These are phyloP conservation scores for Petunia hybrid DNA, from an alignment of 305 asterid species.

Conservation along the genomic window DNA sequence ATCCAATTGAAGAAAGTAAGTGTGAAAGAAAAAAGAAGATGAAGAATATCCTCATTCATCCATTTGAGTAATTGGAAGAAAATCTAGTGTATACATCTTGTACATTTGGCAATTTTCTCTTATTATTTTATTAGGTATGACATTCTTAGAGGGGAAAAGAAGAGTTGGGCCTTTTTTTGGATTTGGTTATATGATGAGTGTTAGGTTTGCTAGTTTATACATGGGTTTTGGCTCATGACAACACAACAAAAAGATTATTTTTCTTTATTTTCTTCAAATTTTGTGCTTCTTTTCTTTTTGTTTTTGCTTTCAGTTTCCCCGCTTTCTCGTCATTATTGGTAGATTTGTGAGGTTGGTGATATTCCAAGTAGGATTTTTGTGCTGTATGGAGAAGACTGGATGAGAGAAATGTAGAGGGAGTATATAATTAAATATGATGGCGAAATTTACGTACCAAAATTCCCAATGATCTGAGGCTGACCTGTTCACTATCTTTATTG, in stretches of 20 bases:
- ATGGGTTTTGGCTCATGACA: slow-evolving; percentile 23
- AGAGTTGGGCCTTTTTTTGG: slow-evolving; percentile 32
- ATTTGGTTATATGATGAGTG: slow-evolving; percentile 30
- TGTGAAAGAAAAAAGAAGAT: background rate
- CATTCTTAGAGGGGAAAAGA: slow-evolving; percentile 39
- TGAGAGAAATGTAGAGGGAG: slow-evolving; percentile 38
- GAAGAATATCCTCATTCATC: slow-evolving; percentile 28
- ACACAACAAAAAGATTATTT: slow-evolving; percentile 27
- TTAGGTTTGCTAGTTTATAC: slow-evolving; percentile 17
- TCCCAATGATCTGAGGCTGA: slow-evolving; percentile 52
- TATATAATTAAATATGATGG: slow-evolving; percentile 59
- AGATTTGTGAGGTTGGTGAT: slow-evolving; percentile 39
- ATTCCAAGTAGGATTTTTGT: slow-evolving; percentile 41
- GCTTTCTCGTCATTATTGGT: slow-evolving; percentile 1
- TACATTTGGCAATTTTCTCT: slow-evolving; percentile 52
- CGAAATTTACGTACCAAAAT: slow-evolving; percentile 66
- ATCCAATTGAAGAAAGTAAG: slow-evolving; percentile 23
- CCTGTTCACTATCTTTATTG: slow-evolving; percentile 62
- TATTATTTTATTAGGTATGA: slow-evolving; percentile 45
- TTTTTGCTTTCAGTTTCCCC: background rate
- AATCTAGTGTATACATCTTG: slow-evolving; percentile 45
- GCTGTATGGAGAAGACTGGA: slow-evolving; percentile 27
- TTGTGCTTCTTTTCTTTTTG: background rate
- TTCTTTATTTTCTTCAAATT: background rate
- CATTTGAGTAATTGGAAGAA: slow-evolving; percentile 38